Evolutionary conservation across 78 protist genomes (phyloP).

Genomic region (Isochrysis galbana): DNA sequence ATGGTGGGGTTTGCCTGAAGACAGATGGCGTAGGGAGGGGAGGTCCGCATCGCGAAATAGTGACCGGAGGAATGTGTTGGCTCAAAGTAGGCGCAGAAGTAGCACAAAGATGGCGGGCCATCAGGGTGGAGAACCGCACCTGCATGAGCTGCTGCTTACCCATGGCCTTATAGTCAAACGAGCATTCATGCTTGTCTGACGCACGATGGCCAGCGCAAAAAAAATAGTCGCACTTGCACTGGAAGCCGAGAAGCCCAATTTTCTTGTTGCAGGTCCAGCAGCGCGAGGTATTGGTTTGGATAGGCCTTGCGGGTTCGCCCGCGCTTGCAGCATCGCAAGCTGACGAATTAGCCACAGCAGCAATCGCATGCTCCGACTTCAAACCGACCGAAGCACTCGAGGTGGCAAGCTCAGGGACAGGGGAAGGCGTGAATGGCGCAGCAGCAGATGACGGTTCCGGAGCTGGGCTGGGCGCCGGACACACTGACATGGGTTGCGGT

Average conservation of each 20-base stretch:
- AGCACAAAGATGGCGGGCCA: not conserved
- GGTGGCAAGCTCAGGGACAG: not conserved
- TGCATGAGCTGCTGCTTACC: constrained; percentile 64
- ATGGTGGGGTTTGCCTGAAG: constrained; percentile 30
- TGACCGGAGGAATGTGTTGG: not conserved
- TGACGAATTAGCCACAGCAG: not conserved
- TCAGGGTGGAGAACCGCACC: not conserved
- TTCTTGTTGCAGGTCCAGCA: constrained; percentile 71
- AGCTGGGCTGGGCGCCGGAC: not conserved
- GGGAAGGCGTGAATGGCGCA: not conserved
- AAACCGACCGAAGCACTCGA: not conserved
- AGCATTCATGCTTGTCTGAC: constrained; percentile 74
- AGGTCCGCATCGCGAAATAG: not conserved
- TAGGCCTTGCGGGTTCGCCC: not conserved
- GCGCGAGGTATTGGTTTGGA: not conserved
- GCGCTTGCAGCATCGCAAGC: not conserved
- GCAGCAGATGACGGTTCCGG: not conserved
- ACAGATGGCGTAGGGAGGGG: not conserved
- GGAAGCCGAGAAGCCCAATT: constrained; percentile 76
- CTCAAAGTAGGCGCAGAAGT: too few species aligned
- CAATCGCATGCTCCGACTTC: too few species aligned
- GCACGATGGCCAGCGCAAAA: constrained; percentile 75
- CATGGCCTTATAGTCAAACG: constrained; percentile 69
- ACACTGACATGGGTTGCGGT: not conserved
- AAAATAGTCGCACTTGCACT: constrained; percentile 72